Evolutionary conservation across 805 yeast genomes (phyloP).

Genomic region (Candida boleticola): DNA sequence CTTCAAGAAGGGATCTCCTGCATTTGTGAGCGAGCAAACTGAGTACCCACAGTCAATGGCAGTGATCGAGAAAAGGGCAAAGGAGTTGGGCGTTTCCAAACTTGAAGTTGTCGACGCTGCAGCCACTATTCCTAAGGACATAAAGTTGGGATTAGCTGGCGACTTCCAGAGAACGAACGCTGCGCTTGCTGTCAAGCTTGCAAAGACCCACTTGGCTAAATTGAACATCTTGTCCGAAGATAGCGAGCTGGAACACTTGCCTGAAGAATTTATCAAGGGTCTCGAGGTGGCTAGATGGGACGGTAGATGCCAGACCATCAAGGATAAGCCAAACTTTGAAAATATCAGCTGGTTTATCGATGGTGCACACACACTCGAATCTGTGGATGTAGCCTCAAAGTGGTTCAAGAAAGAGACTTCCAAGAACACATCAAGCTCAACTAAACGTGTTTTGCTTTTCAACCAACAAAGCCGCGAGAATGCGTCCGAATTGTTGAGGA

Average conservation of each 20-base stretch:
- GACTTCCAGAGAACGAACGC: slow-evolving; percentile 85
- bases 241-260: slow-evolving; percentile 30
- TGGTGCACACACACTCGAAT: slow-evolving; percentile 95
- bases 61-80: slow-evolving; percentile 63
- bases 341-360: slow-evolving; percentile 78
- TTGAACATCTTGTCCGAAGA: slow-evolving; percentile 31
- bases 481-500: slow-evolving; percentile 59
- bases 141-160: slow-evolving; percentile 74
- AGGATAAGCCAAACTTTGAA: slow-evolving; percentile 35
- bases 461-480: slow-evolving; percentile 92
- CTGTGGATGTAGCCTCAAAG: slow-evolving; percentile 72
- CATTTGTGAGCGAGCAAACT: slow-evolving; percentile 62
- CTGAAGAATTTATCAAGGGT: slow-evolving; percentile 55
- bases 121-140: slow-evolving; percentile 31
- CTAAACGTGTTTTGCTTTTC: slow-evolving; percentile 63
- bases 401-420: slow-evolving; percentile 58
- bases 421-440: slow-evolving; percentile 11
- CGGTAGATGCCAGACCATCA: slow-evolving; percentile 87
- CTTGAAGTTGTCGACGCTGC: slow-evolving; percentile 50
- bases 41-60: slow-evolving; percentile 50
- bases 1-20: slow-evolving; percentile 65
- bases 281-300: slow-evolving; percentile 77
- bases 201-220: slow-evolving; percentile 54
- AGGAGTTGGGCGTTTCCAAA: slow-evolving; percentile 48
- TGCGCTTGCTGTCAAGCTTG: slow-evolving; percentile 75